Percentiles rank a stretch among this genome's conserved stretches.
Evolutionary conservation across 345 rosid genomes (phyloP).

Genomic region (Syzygium aqueum): DNA sequence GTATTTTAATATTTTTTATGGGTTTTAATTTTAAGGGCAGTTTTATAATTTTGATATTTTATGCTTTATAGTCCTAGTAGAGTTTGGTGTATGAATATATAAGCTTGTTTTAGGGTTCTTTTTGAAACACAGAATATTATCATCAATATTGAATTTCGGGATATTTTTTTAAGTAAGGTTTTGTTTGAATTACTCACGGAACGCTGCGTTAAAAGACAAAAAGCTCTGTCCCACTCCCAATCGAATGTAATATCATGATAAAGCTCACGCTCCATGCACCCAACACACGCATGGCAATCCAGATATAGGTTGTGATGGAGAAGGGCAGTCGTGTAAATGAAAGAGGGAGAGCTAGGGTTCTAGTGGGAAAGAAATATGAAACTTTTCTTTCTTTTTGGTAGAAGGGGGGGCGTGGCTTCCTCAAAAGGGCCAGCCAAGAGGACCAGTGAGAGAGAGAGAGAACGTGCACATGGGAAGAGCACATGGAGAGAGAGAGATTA

Average conservation of each 20-base stretch:
- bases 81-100: too few relatives aligned
- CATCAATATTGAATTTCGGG: too few relatives aligned
- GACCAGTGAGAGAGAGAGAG: background rate
- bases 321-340: slow-evolving; percentile 1
- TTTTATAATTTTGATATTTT: too few relatives aligned
- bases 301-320: background rate
- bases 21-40: too few relatives aligned
- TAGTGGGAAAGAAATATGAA: slow-evolving; percentile 29
- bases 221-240: background rate
- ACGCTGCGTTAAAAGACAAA: background rate
- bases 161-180: too few relatives aligned
- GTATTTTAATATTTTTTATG: too few relatives aligned
- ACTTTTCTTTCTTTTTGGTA: background rate
- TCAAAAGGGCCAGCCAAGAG: background rate
- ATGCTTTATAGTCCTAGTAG: too few relatives aligned
- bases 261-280: background rate
- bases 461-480: background rate
- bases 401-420: background rate
- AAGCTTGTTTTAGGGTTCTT: too few relatives aligned
- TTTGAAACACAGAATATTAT: too few relatives aligned
- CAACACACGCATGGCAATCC: background rate
- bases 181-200: too few relatives aligned
- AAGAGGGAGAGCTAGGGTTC: slow-evolving; percentile 1
- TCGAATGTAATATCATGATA: background rate
- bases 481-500: background rate